These are phyloP conservation scores for Simplicillium aogashimaense DNA, from an alignment of 2,329 filamentous ascomycete genomes.

Conservation along the genomic window DNA sequence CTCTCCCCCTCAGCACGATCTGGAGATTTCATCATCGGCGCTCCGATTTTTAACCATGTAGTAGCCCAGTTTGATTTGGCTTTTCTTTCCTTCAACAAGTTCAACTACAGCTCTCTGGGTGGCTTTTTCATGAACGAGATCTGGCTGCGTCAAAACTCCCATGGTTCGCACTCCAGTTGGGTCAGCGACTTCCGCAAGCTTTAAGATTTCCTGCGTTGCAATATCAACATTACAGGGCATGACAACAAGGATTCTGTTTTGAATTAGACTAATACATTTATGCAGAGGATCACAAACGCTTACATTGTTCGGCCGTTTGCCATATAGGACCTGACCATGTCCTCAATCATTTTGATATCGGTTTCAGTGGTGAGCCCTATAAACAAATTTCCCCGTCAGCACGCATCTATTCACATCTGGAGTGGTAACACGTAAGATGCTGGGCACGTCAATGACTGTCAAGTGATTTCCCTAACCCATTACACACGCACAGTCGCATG, in stretches of 20 bases:
- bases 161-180: slow-evolving; percentile 25
- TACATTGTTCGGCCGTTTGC: slow-evolving; percentile 32
- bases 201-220: slow-evolving; percentile 33
- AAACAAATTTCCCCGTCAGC: too few species aligned
- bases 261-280: too few species aligned
- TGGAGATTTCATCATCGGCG: slow-evolving; percentile 8
- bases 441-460: too few species aligned
- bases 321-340: slow-evolving; percentile 38
- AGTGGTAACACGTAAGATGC: too few species aligned
- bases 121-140: slow-evolving; percentile 21
- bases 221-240: slow-evolving; percentile 32
- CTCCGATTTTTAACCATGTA: slow-evolving; percentile 15
- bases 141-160: slow-evolving; percentile 36
- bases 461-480: too few species aligned
- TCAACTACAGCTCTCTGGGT: slow-evolving; percentile 8
- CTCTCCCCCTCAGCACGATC: not conserved
- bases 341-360: slow-evolving; percentile 33
- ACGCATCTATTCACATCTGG: too few species aligned
- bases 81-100: slow-evolving; percentile 9
- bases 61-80: slow-evolving; percentile 12
- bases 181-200: slow-evolving; percentile 25
- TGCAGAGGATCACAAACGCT: too few species aligned
- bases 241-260: slow-evolving; percentile 15
- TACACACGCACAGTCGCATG: too few species aligned
- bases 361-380: slow-evolving; percentile 25